These are phyloP conservation scores for Lagenaria siceraria DNA, from an alignment of 306 rosid species.

Conservation along the genomic window DNA sequence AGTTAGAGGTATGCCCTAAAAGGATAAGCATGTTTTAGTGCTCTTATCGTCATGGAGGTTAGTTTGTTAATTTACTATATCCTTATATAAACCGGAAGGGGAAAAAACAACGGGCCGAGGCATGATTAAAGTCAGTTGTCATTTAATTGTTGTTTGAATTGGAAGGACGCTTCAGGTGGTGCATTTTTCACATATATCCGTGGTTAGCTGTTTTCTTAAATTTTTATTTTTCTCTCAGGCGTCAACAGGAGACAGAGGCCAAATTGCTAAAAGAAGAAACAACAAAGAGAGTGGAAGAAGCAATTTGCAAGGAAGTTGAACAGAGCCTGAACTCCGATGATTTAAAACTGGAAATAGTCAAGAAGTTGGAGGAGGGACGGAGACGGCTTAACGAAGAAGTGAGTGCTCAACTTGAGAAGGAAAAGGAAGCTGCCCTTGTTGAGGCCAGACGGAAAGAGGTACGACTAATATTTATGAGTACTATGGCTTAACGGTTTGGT, in stretches of 20 bases:
- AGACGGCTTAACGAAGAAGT: slow-evolving; percentile 60
- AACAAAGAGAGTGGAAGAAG: slow-evolving; percentile 64
- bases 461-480: neutral
- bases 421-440: slow-evolving; percentile 68
- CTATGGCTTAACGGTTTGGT: neutral
- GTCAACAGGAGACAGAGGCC: slow-evolving; percentile 58
- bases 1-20: slow-evolving; percentile 97
- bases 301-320: slow-evolving; percentile 56
- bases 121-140: slow-evolving; percentile 2
- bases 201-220: slow-evolving; percentile 31
- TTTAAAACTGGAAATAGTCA: slow-evolving; percentile 43
- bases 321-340: slow-evolving; percentile 65
- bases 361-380: slow-evolving; percentile 64
- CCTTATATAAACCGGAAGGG: slow-evolving; percentile 21
- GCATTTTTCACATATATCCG: slow-evolving; percentile 2
- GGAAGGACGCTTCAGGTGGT: slow-evolving; percentile 19
- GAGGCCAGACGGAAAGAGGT: slow-evolving; percentile 92
- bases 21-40: slow-evolving; percentile 72
- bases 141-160: slow-evolving; percentile 12
- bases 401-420: slow-evolving; percentile 64
- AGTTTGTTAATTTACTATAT: slow-evolving; percentile 48
- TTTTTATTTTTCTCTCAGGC: slow-evolving; percentile 36
- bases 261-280: slow-evolving; percentile 75
- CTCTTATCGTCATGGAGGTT: slow-evolving; percentile 72
- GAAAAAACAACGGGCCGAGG: slow-evolving; percentile 12